These are phyloP conservation scores for Talaromyces verruculosus DNA, from an alignment of 2,329 filamentous ascomycete genomes.

Conservation along the genomic window DNA sequence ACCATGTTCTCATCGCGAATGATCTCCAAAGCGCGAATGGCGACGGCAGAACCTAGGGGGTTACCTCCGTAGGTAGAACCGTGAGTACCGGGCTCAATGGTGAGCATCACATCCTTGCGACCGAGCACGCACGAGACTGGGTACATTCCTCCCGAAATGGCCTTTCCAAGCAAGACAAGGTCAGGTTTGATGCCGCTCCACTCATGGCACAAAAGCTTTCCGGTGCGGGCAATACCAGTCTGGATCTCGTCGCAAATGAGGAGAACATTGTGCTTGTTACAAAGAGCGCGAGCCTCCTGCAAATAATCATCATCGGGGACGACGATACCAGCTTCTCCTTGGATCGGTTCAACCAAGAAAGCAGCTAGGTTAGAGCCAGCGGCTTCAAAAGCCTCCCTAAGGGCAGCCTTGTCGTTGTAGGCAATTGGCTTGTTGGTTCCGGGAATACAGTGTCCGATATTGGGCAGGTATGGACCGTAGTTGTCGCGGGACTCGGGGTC, in stretches of 20 bases:
- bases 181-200: constrained; percentile 96
- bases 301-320: constrained; percentile 92
- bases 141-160: constrained; percentile 97
- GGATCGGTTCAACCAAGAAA: constrained; percentile 93
- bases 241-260: constrained; percentile 99
- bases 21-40: constrained; percentile 90
- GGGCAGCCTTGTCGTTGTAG: constrained; percentile 80
- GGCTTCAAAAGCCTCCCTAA: constrained; percentile 74
- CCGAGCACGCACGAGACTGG: constrained; percentile 93
- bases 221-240: constrained; percentile 93
- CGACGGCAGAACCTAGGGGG: constrained; percentile 90
- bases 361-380: constrained; percentile 85
- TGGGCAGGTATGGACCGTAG: constrained; percentile 93
- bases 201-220: constrained; percentile 88
- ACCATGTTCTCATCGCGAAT: constrained; percentile 89
- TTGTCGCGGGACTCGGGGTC: constrained; percentile 95
- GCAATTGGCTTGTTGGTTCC: constrained; percentile 74
- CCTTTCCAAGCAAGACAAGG: constrained; percentile 91
- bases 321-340: constrained; percentile 95
- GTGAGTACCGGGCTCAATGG: constrained; percentile 93
- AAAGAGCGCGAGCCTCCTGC: constrained; percentile 73
- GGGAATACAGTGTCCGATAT: constrained; percentile 75
- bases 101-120: constrained; percentile 89
- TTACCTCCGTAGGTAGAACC: constrained; percentile 99
- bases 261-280: constrained; percentile 92